These are phyloP conservation scores for Moricandia arvensis DNA, from an alignment of 345 rosid species.

Conservation along the genomic window DNA sequence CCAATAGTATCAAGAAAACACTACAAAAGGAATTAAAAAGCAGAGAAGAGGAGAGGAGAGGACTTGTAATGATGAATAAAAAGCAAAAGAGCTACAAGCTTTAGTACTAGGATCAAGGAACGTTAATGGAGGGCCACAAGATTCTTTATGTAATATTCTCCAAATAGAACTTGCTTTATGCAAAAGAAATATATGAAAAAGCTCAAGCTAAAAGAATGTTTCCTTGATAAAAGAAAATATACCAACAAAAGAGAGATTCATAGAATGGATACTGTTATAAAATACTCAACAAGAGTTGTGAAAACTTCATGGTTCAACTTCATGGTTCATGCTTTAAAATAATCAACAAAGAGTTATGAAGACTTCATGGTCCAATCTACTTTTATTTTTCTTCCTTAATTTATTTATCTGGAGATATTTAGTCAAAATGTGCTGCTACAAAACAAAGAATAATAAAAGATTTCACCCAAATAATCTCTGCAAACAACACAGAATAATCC, in stretches of 20 bases:
- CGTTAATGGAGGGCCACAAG: too few relatives aligned
- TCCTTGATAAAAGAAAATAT: not conserved
- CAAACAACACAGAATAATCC: slow-evolving; percentile 23
- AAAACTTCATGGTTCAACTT: too few relatives aligned
- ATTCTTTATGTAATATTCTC: slow-evolving; percentile 24
- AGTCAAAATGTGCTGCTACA: slow-evolving; percentile 40
- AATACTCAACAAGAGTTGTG: slow-evolving; percentile 22
- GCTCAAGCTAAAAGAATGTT: slow-evolving; percentile 11
- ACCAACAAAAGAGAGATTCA: slow-evolving; percentile 10
- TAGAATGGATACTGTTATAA: not conserved
- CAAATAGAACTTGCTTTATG: slow-evolving; percentile 29
- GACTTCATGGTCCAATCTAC: slow-evolving; percentile 19
- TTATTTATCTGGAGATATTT: slow-evolving; percentile 6
- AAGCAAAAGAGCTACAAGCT: slow-evolving; percentile 40
- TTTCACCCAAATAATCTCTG: slow-evolving; percentile 16
- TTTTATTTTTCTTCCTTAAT: not conserved
- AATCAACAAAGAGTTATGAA: slow-evolving; percentile 17
- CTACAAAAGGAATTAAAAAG: slow-evolving; percentile 17
- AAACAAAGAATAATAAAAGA: slow-evolving; percentile 15
- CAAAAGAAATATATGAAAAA: slow-evolving; percentile 5
- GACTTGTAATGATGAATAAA: slow-evolving; percentile 24
- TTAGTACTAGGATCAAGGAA: too few relatives aligned
- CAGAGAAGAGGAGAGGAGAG: not conserved
- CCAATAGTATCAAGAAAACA: slow-evolving; percentile 13
- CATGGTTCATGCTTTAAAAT: slow-evolving; percentile 31